Conservation (phyloP, 176 grass and related monocot species). For the Eleusine coracana region DNA sequence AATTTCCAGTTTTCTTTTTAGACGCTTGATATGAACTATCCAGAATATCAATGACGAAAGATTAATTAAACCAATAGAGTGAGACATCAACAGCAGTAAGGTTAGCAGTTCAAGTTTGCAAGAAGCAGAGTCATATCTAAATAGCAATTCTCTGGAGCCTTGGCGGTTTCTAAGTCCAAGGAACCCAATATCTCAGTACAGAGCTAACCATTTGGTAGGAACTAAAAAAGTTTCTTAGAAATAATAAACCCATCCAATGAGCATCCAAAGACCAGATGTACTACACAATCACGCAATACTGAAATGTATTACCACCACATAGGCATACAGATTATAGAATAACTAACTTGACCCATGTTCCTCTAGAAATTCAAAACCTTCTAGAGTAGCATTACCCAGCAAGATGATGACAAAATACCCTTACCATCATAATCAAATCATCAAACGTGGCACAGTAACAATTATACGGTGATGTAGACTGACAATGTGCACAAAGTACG, state of each 20-base stretch:
- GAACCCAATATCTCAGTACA: background rate
- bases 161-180: slow-evolving; percentile 7
- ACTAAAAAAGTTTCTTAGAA: slow-evolving; percentile 1
- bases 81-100: background rate
- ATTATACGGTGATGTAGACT: background rate
- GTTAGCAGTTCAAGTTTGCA: background rate
- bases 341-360: background rate
- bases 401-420: background rate
- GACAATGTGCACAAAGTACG: slow-evolving; percentile 6
- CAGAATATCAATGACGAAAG: background rate
- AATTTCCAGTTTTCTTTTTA: slow-evolving; percentile 21
- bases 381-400: background rate
- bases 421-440: background rate
- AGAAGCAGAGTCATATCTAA: slow-evolving; percentile 1
- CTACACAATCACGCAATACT: background rate
- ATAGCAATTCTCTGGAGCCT: background rate
- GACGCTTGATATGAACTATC: background rate
- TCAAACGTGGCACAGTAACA: background rate
- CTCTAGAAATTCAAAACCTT: background rate
- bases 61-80: slow-evolving; percentile 20
- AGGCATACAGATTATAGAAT: background rate
- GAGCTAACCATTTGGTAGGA: slow-evolving; percentile 14
- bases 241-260: background rate
- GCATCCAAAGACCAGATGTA: slow-evolving; percentile 5
- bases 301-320: background rate